Evolutionary conservation across 2,329 filamentous ascomycete genomes (phyloP).

Genomic region (Daldinia eschscholtzii): DNA sequence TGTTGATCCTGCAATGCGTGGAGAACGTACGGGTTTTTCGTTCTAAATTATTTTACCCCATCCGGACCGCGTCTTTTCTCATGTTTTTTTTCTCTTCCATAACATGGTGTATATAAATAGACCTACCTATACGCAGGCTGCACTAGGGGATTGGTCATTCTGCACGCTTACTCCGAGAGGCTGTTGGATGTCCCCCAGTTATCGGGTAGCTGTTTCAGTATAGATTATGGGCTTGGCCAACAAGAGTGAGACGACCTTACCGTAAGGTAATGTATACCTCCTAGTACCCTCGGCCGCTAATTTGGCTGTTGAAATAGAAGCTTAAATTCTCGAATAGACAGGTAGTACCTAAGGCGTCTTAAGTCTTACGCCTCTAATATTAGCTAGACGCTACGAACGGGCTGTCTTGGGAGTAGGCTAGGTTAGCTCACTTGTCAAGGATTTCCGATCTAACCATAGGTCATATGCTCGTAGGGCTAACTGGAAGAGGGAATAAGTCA

Average conservation of each 20-base stretch:
- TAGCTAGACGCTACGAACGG: neutral
- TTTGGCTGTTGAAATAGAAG: neutral
- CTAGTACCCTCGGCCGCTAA: neutral
- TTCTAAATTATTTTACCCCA: constrained; percentile 9
- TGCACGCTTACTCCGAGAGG: constrained; percentile 14
- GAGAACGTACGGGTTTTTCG: neutral
- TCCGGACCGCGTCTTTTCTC: neutral
- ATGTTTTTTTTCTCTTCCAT: neutral
- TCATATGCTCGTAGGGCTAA: neutral
- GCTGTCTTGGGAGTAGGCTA: neutral
- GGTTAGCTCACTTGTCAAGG: neutral
- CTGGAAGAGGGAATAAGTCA: neutral
- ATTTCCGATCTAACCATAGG: constrained; percentile 5
- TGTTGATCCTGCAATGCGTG: constrained; percentile 10
- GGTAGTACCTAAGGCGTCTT: neutral
- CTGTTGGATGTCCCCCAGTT: neutral
- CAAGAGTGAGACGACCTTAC: neutral
- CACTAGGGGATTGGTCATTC: constrained; percentile 10
- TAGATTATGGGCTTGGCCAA: constrained; percentile 7
- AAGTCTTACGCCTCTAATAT: constrained; percentile 1
- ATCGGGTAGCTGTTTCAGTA: constrained; percentile 16
- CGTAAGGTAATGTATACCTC: neutral
- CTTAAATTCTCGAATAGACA: neutral
- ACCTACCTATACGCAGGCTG: neutral
- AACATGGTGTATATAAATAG: constrained; percentile 9